A percentile compares a stretch with the other conserved stretches of the same genome.
Evolutionary conservation across 1,284 basidiomycete species (phyloP).

Genomic region (Pseudozyma hubeiensis): DNA sequence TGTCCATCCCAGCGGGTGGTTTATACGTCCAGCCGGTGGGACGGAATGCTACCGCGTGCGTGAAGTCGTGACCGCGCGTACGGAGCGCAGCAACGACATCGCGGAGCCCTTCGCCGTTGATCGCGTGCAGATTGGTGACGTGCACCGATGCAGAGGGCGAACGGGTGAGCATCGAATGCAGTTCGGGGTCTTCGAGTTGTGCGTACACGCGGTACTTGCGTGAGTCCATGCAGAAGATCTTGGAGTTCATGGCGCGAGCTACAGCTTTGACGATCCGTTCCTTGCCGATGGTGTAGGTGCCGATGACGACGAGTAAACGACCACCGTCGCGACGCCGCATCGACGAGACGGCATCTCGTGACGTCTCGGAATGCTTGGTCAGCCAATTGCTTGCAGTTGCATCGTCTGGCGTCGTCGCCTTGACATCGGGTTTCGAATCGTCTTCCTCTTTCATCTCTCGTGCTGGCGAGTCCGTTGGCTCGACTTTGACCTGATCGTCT

Average conservation of each 20-base stretch:
- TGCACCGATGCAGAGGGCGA: conserved; percentile 86
- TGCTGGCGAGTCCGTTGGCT: neutral
- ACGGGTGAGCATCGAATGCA: conserved; percentile 81
- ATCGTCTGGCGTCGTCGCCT: conserved; percentile 7
- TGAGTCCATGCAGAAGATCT: conserved; percentile 85
- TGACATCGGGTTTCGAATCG: conserved; percentile 5
- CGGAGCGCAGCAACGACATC: conserved; percentile 75
- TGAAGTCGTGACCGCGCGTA: conserved; percentile 79
- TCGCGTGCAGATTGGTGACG: conserved; percentile 81
- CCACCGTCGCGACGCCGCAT: conserved; percentile 40
- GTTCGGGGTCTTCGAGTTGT: conserved; percentile 73
- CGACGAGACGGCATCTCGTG: conserved; percentile 19
- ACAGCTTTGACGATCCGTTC: conserved; percentile 96
- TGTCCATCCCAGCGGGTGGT: conserved; percentile 77
- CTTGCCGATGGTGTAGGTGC: conserved; percentile 97
- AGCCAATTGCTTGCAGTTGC: conserved; percentile 41
- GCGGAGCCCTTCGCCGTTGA: conserved; percentile 82
- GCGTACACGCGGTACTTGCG: conserved; percentile 63
- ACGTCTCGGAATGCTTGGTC: conserved; percentile 34
- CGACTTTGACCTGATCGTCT: neutral
- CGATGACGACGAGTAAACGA: conserved; percentile 81
- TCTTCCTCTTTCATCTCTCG: conserved; percentile 21
- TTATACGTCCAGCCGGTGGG: conserved; percentile 94
- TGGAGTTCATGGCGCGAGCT: conserved; percentile 82
- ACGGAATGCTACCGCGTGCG: conserved; percentile 82